Conservation (phyloP, 2,329 filamentous ascomycete species). For the Cercospora janseana region DNA sequence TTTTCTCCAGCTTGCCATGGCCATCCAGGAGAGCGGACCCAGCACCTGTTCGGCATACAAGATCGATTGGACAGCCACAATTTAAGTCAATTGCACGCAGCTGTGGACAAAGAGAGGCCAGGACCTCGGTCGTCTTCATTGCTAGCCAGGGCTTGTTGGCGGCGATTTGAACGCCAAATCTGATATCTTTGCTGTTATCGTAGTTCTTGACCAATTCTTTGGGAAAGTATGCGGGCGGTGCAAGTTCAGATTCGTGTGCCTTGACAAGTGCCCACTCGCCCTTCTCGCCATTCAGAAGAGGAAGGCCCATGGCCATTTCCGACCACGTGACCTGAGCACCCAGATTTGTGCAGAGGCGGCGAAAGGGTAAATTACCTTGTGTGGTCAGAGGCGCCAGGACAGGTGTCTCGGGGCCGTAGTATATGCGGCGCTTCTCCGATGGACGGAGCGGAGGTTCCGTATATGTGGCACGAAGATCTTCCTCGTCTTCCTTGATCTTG, state of each 20-base stretch:
- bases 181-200: slow-evolving; percentile 76
- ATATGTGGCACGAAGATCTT: slow-evolving; percentile 76
- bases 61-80: slow-evolving; percentile 94
- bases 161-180: slow-evolving; percentile 89
- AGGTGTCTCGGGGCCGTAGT: slow-evolving; percentile 92
- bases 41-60: slow-evolving; percentile 82
- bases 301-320: slow-evolving; percentile 94
- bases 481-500: slow-evolving; percentile 35
- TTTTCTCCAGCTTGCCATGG: slow-evolving; percentile 85
- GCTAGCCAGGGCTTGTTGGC: slow-evolving; percentile 90
- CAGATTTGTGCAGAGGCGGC: slow-evolving; percentile 81
- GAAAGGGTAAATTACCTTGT: slow-evolving; percentile 93
- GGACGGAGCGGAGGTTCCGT: slow-evolving; percentile 83
- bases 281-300: slow-evolving; percentile 84
- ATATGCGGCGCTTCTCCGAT: slow-evolving; percentile 89
- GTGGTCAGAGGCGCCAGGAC: slow-evolving; percentile 93
- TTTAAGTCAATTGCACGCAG: slow-evolving; percentile 92
- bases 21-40: slow-evolving; percentile 91
- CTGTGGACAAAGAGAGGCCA: slow-evolving; percentile 74
- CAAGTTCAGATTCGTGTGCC: slow-evolving; percentile 78
- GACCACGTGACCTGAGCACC: slow-evolving; percentile 94
- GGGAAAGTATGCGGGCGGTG: slow-evolving; percentile 65
- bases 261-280: slow-evolving; percentile 94
- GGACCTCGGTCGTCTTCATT: slow-evolving; percentile 79
- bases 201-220: slow-evolving; percentile 63